Base-by-base conservation (phyloP, 129 eudicot genomes). In the Pseudognaphalium luteoalbum region DNA sequence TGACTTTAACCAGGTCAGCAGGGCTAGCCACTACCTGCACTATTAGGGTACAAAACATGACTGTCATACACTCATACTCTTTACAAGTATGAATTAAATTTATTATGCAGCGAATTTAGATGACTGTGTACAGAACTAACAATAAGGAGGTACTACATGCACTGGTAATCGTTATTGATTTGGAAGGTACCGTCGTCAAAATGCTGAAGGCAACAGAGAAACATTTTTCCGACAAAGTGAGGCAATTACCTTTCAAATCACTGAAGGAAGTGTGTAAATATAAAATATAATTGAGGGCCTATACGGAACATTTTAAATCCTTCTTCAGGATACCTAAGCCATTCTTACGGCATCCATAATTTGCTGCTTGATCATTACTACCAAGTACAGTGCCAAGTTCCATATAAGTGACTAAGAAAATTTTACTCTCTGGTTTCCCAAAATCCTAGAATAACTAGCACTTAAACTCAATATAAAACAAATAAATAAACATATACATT, bases 21-120 rank as follows among this genome's bases (percentile, higher is more conserved):
- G 98, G 98, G 84, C 98, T 93, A 39, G 98, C 91, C 62, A 93
- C 86, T 67, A 93, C 85, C 98, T 93, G 91, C 68, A 69, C 77
- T 73, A 72, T 56, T 78, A 88, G 5, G 32, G 61, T 17, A 42
- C 71, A 73, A 60, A 62, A 59, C 41, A 62, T 5, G 35, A 62
- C 7, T 30, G 68, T 63, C 41, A 63, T 63, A 3, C 35, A 59
- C 65, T 28, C 29, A 11, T 42, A 42, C 11, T 56, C 7, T 56
- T 14, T 56, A 4, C 20, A 56, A 56, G 22, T 17, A 56, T 56
- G 6, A 51, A 51, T 51, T 20, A 51, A 9, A 42, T 2, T 42
- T 9, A 56, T 20, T 56, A 56, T 5, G 61, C 61, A 56, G 61
- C 22, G n/a, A 56, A 4, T 5, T 56, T n/a, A 9, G 61, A 56